Conservation (phyloP, 225 moss, liverwort and hornwort species). For the Pseudisothecium myosuroides region DNA sequence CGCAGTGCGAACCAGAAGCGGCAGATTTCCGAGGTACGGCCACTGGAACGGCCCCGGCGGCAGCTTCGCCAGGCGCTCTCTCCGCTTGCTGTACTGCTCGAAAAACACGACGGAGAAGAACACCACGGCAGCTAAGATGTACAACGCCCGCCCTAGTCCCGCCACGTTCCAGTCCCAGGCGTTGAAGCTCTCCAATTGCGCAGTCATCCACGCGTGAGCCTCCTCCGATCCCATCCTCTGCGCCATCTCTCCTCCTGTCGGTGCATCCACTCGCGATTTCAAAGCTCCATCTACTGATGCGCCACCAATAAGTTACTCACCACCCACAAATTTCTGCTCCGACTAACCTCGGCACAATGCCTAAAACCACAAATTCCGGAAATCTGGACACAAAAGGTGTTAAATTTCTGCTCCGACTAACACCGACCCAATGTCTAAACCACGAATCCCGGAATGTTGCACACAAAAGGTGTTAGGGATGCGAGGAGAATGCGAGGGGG, state of each 20-base stretch:
- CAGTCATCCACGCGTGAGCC: neutral
- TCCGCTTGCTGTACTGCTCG: slow-evolving; percentile 28
- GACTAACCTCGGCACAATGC: neutral
- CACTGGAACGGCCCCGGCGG: slow-evolving; percentile 58
- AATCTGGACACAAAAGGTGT: neutral
- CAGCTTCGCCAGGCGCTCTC: slow-evolving; percentile 17
- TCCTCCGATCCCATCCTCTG: slow-evolving; percentile 4
- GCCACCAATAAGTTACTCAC: neutral
- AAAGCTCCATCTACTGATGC: neutral
- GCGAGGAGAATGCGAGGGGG: neutral
- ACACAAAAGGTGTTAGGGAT: neutral
- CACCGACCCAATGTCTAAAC: neutral
- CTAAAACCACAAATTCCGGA: neutral
- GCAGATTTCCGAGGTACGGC: slow-evolving; percentile 32
- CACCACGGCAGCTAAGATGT: slow-evolving; percentile 14
- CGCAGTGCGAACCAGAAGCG: neutral
- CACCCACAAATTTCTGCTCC: neutral
- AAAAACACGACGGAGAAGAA: slow-evolving; percentile 28
- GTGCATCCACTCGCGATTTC: neutral
- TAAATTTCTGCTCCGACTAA: neutral
- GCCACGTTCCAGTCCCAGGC: slow-evolving; percentile 8
- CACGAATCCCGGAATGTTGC: neutral
- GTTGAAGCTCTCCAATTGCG: slow-evolving; percentile 11
- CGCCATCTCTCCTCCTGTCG: neutral
- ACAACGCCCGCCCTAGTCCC: slow-evolving; percentile 21